Conservation (phyloP, 257 asterid genomes). For the Salvia splendens region DNA sequence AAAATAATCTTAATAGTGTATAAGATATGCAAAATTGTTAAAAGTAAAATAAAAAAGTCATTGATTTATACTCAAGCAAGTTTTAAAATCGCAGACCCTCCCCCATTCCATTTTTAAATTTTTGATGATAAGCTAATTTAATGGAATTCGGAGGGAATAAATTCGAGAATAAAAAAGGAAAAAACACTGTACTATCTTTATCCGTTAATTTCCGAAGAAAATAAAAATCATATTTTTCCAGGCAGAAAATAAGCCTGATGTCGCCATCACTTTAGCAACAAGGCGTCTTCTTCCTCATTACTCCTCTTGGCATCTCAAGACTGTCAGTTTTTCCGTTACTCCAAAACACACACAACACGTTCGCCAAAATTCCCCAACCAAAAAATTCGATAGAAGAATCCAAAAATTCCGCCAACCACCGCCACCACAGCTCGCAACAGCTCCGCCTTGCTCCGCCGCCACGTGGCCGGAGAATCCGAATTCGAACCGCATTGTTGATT, state of each 20-base stretch:
- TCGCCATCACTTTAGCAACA: constrained; percentile 25
- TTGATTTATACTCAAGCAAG: too few relatives aligned
- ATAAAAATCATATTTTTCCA: constrained; percentile 12
- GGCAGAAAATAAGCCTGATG: constrained; percentile 30
- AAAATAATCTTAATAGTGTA: too few relatives aligned
- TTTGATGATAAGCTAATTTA: too few relatives aligned
- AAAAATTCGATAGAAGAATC: constrained; percentile 4
- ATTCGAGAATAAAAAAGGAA: too few relatives aligned
- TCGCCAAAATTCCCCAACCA: neutral
- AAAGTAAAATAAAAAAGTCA: too few relatives aligned
- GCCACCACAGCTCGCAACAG: constrained; percentile 14
- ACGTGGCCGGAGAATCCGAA: constrained; percentile 44
- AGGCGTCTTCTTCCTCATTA: constrained; percentile 33
- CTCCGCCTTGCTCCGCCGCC: constrained; percentile 32
- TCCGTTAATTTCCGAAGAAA: too few relatives aligned
- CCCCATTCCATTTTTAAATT: too few relatives aligned
- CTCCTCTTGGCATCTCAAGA: constrained; percentile 16
- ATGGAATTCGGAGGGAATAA: too few relatives aligned
- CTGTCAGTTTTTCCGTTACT: constrained; percentile 42
- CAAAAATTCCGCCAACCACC: constrained; percentile 14
- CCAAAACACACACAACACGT: neutral
- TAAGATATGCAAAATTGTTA: too few relatives aligned
- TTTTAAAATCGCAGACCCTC: too few relatives aligned
- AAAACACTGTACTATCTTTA: too few relatives aligned
- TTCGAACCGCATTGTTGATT: constrained; percentile 14